Conservation (phyloP, 306 rosid genomes). For the Vigna reflexopilosa region DNA sequence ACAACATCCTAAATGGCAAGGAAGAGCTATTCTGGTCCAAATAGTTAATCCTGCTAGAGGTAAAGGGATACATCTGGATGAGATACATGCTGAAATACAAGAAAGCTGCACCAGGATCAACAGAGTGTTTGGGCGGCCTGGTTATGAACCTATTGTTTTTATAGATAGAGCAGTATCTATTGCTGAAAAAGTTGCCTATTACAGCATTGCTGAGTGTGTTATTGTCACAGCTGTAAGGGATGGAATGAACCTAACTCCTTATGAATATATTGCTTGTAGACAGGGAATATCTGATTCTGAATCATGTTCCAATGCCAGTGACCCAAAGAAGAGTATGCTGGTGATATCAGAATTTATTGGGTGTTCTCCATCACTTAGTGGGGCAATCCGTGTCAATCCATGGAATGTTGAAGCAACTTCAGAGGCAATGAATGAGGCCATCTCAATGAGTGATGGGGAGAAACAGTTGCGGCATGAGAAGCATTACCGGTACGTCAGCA, state of each 20-base stretch:
- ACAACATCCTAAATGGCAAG: conserved; percentile 75
- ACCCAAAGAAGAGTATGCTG: conserved; percentile 79
- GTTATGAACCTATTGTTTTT: conserved; percentile 68
- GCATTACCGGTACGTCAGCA: conserved; percentile 80
- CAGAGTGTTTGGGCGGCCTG: conserved; percentile 66
- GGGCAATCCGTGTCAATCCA: conserved; percentile 83
- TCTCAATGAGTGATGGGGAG: conserved; percentile 68
- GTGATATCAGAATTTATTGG: conserved; percentile 88
- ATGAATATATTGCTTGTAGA: conserved; percentile 82
- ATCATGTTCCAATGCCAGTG: conserved; percentile 51
- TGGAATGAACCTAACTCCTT: conserved; percentile 87
- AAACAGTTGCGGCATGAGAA: conserved; percentile 77
- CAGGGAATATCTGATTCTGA: conserved; percentile 67
- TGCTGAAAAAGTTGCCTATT: conserved; percentile 70
- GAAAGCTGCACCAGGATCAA: conserved; percentile 69
- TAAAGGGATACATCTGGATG: conserved; percentile 68
- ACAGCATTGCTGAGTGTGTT: conserved; percentile 85
- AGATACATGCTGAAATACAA: conserved; percentile 61
- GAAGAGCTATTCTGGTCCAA: conserved; percentile 80
- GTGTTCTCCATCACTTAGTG: conserved; percentile 87
- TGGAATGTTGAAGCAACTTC: conserved; percentile 83
- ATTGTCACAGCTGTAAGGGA: conserved; percentile 88
- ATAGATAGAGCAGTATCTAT: conserved; percentile 65
- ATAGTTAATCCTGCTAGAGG: conserved; percentile 84
- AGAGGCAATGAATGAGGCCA: conserved; percentile 78